Conservation (phyloP, 106 monocot species). For the Gastrodia elata region DNA sequence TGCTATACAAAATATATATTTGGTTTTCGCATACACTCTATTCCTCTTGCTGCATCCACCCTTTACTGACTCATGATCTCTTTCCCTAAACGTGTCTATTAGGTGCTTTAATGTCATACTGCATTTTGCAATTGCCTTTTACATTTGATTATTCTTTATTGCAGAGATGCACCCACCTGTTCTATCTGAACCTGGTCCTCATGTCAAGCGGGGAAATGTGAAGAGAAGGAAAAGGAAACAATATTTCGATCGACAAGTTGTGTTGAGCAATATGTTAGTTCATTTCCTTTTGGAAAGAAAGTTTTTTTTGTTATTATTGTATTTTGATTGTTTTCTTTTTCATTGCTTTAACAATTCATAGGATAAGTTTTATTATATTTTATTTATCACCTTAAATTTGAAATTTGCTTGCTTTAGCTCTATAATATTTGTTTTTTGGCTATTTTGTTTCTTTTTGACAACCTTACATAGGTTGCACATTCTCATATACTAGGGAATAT, state of each 20-base stretch:
- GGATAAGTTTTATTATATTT: neutral
- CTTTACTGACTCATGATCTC: neutral
- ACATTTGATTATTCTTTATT: neutral
- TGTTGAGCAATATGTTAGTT: conserved; percentile 57
- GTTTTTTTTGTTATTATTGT: neutral
- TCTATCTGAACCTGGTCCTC: conserved; percentile 36
- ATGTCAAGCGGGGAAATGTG: conserved; percentile 11
- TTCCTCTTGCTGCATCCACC: neutral
- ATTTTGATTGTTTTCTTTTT: neutral
- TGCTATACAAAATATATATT: neutral
- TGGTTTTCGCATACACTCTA: neutral
- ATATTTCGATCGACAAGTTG: conserved; percentile 35
- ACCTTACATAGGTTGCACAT: neutral
- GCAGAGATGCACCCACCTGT: conserved; percentile 28
- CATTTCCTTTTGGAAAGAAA: neutral
- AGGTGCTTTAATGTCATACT: too few species aligned
- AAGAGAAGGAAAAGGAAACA: conserved; percentile 31
- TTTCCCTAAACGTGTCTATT: neutral
- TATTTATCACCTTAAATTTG: neutral
- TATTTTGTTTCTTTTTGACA: neutral
- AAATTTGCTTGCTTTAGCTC: neutral
- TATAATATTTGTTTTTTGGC: neutral
- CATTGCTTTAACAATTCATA: neutral
- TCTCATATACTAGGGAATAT: neutral
- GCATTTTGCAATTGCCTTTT: neutral